Conservation (phyloP, 2,329 filamentous ascomycete genomes). For the Botryotinia globosa region DNA sequence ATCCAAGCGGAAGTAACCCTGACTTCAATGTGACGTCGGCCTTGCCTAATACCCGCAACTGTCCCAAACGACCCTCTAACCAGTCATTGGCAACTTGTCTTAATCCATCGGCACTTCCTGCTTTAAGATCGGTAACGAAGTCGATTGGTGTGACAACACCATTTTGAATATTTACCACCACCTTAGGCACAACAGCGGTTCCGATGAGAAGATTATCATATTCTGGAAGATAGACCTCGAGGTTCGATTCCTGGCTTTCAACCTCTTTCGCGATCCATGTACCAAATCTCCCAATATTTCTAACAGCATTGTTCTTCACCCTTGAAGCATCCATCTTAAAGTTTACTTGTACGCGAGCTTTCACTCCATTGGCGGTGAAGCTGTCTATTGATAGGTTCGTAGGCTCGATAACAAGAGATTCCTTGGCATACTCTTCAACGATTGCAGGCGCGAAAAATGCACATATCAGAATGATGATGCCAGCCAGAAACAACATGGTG, state of each 20-base stretch:
- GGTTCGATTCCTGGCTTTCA: conserved; percentile 67
- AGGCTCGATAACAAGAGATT: conserved; percentile 78
- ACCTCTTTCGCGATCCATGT: conserved; percentile 79
- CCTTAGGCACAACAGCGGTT: conserved; percentile 69
- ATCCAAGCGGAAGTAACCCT: conserved; percentile 75
- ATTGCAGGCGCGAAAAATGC: conserved; percentile 79
- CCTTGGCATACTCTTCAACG: conserved; percentile 81
- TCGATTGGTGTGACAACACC: conserved; percentile 75
- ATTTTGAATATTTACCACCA: conserved; percentile 74
- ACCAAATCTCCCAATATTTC: conserved; percentile 71
- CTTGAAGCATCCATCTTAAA: conserved; percentile 76
- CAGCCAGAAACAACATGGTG: conserved; percentile 57
- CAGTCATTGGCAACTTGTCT: conserved; percentile 83
- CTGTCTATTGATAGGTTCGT: conserved; percentile 82
- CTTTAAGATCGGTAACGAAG: conserved; percentile 71
- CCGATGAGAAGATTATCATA: conserved; percentile 77
- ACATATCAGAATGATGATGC: conserved; percentile 68
- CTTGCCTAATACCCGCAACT: conserved; percentile 69
- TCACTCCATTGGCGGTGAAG: conserved; percentile 75
- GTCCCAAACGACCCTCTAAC: conserved; percentile 72
- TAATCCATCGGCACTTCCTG: conserved; percentile 74
- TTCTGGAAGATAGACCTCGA: conserved; percentile 78
- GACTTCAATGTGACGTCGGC: conserved; percentile 72
- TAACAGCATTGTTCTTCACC: conserved; percentile 67
- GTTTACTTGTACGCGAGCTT: conserved; percentile 75